phyloP scores from a whole-genome alignment of 2,329 filamentous ascomycete species.

The Neurospora crassa region DNA sequence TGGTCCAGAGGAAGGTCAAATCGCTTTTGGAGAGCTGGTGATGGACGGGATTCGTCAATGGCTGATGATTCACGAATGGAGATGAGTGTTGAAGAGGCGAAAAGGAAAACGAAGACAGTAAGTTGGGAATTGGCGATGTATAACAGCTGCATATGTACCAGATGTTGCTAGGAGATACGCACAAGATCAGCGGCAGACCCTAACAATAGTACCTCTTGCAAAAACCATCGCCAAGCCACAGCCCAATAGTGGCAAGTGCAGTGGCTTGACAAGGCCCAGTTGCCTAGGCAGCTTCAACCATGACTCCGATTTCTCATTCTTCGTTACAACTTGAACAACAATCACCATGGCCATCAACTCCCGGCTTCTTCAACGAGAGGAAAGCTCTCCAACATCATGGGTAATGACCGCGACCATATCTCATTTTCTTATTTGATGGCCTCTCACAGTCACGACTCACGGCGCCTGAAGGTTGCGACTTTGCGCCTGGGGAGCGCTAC shows the following conservation, averaged over 20 bases:
- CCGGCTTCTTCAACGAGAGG: accelerated
- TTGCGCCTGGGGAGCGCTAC: not conserved
- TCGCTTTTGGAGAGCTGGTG: not conserved
- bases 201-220: not conserved
- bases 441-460: not conserved
- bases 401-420: accelerated
- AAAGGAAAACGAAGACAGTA: not conserved
- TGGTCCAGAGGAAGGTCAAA: not conserved
- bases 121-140: not conserved
- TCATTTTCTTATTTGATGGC: not conserved
- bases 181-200: accelerated
- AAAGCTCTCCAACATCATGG: not conserved
- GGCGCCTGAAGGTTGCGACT: not conserved
- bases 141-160: not conserved
- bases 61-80: not conserved
- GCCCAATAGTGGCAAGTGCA: no score
- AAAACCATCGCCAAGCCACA: not conserved
- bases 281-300: not conserved
- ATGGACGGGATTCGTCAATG: not conserved
- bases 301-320: not conserved
- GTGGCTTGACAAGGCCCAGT: not conserved
- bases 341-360: not conserved
- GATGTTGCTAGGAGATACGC: not conserved
- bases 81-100: not conserved
- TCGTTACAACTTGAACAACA: not conserved